Evolutionary conservation across 176 grass and related monocot species (phyloP), one percentile per base, ranked within the genome.

Genomic region (Avena insularis): DNA sequence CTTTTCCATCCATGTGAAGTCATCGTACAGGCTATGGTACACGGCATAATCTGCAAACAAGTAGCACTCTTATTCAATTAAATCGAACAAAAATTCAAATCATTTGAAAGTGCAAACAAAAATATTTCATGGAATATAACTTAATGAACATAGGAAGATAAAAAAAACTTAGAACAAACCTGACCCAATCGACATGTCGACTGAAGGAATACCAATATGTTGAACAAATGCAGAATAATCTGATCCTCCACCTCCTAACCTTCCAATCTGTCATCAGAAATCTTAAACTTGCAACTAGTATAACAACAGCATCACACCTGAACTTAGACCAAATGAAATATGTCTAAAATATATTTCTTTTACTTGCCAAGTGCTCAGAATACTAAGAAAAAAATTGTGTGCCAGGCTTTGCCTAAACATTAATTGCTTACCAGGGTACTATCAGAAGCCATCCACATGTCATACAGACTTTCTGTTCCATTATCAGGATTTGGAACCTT

Each of bases 401-500:
- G 59, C 67, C 51, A 60, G 43, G 33, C 20, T 86, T 55, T 70
- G 81, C 20, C 9, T 82, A 69, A 67, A 56, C 23, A 81, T 54
- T 27, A 83, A 75, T 25, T 80, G 75, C 91, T 92, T 92, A 93
- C 93, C 71, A 50, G 68, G 88, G 88, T 79, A 80, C 49, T 88
- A 80, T 67, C 62, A 83, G 93, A 93, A 71, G 78, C 71, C 36
- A 92, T 86, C 96, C 91, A 98, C 29, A 84, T 77, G 69, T 98
- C 90, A 85, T 92, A 95, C 31, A 95, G 47, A 73, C 88, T 98
- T 53, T 91, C 84, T 48, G 88, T 92, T 33, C 64, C 55, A 80
- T 92, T 98, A 58, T 98, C 90, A 1, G 96, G 96, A 84, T 92
- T 91, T 98, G 79, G 85, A 87, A 95, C 91, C 96, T 98, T 88